These are phyloP conservation scores for Gastrodia elata DNA, from an alignment of 106 monocot species.

Conservation along the genomic window DNA sequence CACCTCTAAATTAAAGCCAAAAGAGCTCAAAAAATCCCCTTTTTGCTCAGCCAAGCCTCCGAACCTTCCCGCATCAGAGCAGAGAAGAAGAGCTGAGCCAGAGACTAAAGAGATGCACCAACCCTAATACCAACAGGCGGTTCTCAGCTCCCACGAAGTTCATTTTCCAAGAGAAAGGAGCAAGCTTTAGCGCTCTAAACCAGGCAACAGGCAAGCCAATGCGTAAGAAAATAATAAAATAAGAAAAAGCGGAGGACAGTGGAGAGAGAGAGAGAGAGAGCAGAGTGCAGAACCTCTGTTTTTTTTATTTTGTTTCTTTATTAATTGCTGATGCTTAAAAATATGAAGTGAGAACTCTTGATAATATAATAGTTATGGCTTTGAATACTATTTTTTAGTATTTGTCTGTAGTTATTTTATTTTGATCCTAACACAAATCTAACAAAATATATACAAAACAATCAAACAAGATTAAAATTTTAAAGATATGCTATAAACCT, in stretches of 20 bases:
- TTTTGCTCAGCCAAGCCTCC: not conserved
- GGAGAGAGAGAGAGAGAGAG: slow-evolving; percentile 2
- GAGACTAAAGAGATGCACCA: not conserved
- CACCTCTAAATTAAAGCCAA: not conserved
- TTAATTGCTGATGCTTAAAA: slow-evolving; percentile 4
- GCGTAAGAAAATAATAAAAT: slow-evolving; percentile 9
- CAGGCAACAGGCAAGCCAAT: slow-evolving; percentile 4
- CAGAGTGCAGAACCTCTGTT: not conserved
- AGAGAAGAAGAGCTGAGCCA: not conserved
- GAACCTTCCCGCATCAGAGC: slow-evolving; percentile 1
- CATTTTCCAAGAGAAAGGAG: slow-evolving; percentile 11
- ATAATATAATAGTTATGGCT: too few species aligned
- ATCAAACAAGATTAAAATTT: too few species aligned
- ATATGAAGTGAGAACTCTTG: not conserved
- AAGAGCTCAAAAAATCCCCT: not conserved
- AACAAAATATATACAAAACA: too few species aligned
- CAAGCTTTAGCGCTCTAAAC: slow-evolving; percentile 2
- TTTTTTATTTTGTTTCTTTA: slow-evolving; percentile 3
- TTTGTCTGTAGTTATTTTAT: too few species aligned
- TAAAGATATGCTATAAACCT: too few species aligned
- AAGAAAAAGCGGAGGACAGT: not conserved
- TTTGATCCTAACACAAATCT: too few species aligned
- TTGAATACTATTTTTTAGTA: too few species aligned
- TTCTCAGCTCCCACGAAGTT: not conserved
- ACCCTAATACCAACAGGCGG: not conserved